Evolutionary conservation across 345 rosid species (phyloP).

Genomic region (Rhizophora mangle): DNA sequence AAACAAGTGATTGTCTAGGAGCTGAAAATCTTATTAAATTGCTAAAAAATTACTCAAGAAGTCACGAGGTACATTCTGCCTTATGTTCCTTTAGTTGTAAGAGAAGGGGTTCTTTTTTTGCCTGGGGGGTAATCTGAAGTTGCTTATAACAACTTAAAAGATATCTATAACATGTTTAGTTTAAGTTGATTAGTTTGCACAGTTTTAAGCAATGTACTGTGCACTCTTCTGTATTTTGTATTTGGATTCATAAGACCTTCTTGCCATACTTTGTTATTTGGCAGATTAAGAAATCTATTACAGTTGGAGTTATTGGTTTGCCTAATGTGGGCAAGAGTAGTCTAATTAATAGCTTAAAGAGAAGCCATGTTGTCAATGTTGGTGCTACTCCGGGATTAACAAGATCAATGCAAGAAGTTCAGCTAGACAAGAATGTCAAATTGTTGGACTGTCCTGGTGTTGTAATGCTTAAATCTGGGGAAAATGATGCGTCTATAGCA

Average conservation of each 20-base stretch:
- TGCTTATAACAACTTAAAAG: too few species aligned
- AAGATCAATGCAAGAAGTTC: constrained; percentile 94
- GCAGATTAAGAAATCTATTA: constrained; percentile 91
- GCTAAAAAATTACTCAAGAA: constrained; percentile 90
- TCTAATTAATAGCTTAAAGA: constrained; percentile 94
- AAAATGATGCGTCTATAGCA: constrained; percentile 64
- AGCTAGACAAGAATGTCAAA: constrained; percentile 84
- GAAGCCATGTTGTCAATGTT: constrained; percentile 85
- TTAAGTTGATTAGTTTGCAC: not conserved
- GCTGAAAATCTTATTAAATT: constrained; percentile 90
- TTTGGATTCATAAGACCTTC: too few species aligned
- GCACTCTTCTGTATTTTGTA: constrained; percentile 5
- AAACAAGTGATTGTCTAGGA: constrained; percentile 97
- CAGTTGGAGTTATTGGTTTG: constrained; percentile 87
- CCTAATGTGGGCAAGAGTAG: constrained; percentile 99
- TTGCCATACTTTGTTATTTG: not conserved
- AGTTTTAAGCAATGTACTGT: not conserved
- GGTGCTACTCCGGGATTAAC: constrained; percentile 97
- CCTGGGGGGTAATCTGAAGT: too few species aligned
- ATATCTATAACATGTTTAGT: too few species aligned
- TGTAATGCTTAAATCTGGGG: constrained; percentile 81
- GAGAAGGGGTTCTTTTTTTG: not conserved
- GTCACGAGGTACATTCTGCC: constrained; percentile 62
- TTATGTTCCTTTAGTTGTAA: constrained; percentile 1
- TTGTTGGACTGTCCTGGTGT: constrained; percentile 96